A percentile compares a stretch with the other conserved stretches of the same genome.
Evolutionary conservation across 345 rosid species (phyloP).

Genomic region (Populus alba): DNA sequence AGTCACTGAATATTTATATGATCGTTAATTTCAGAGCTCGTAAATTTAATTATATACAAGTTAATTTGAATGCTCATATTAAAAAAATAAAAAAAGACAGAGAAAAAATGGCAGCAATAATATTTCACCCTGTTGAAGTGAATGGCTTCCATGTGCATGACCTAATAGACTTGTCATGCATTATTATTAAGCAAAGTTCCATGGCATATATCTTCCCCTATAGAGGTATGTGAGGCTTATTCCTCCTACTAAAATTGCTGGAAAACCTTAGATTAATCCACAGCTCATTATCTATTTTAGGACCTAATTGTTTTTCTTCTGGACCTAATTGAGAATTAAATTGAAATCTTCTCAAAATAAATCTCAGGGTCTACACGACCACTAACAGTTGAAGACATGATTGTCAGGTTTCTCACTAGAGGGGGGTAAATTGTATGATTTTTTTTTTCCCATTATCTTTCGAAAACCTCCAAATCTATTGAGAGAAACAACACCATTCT

Average conservation of each 20-base stretch:
- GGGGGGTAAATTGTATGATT: neutral
- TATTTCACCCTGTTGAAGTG: slow-evolving; percentile 3
- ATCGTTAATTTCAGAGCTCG: too few relatives aligned
- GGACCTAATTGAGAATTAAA: too few relatives aligned
- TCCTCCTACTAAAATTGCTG: neutral
- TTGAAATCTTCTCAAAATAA: too few relatives aligned
- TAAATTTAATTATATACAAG: too few relatives aligned
- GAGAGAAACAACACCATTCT: slow-evolving; percentile 17
- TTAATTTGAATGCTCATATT: too few relatives aligned
- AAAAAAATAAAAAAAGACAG: too few relatives aligned
- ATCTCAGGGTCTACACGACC: too few relatives aligned
- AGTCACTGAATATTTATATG: too few relatives aligned
- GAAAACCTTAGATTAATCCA: neutral
- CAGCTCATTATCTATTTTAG: neutral
- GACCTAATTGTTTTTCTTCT: too few relatives aligned
- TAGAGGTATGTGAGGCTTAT: neutral
- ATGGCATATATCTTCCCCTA: neutral
- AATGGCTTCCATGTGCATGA: slow-evolving; percentile 33
- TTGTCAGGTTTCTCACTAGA: too few relatives aligned
- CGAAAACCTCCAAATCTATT: slow-evolving; percentile 6
- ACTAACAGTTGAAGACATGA: too few relatives aligned
- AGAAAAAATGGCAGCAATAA: neutral
- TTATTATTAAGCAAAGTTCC: slow-evolving; percentile 11
- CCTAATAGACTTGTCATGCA: slow-evolving; percentile 21
- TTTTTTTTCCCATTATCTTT: neutral